Evolutionary conservation across 805 yeast genomes (phyloP).

Genomic region (Candida nanaspora): DNA sequence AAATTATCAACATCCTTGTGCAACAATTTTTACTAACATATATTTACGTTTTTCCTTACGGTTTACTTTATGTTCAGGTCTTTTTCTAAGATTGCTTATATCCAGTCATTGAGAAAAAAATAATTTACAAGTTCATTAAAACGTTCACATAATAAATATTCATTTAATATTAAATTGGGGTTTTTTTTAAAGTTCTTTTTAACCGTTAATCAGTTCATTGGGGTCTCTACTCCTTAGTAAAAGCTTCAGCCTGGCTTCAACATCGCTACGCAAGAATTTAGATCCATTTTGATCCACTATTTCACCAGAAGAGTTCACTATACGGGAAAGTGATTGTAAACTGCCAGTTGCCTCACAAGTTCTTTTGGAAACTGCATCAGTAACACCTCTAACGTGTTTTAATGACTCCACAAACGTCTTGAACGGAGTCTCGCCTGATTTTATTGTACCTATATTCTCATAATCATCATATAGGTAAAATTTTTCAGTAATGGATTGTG

Average conservation of each 20-base stretch:
- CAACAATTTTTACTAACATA: too few species aligned
- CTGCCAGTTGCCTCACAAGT: slow-evolving; percentile 13
- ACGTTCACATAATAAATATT: too few species aligned
- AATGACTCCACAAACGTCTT: slow-evolving; percentile 44
- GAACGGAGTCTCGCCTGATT: slow-evolving; percentile 42
- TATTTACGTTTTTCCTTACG: too few species aligned
- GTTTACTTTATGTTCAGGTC: too few species aligned
- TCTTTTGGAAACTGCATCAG: slow-evolving; percentile 41
- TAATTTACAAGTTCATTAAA: not conserved
- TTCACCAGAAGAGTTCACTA: too few species aligned
- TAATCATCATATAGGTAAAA: slow-evolving; percentile 45
- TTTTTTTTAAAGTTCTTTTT: not conserved
- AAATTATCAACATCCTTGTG: too few species aligned
- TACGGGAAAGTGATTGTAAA: not conserved
- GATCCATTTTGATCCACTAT: slow-evolving; percentile 4
- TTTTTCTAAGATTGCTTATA: slow-evolving; percentile 27
- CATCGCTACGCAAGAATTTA: slow-evolving; percentile 32
- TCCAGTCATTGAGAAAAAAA: slow-evolving; percentile 17
- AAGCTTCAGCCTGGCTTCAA: slow-evolving; percentile 39
- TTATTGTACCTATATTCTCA: slow-evolving; percentile 47
- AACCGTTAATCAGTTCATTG: slow-evolving; percentile 25
- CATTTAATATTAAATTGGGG: too few species aligned
- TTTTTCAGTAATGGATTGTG: slow-evolving; percentile 47
- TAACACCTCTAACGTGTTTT: slow-evolving; percentile 52
- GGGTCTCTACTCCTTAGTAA: slow-evolving; percentile 47